A percentile compares a stretch with the other conserved stretches of the same genome.
These are phyloP conservation scores for Neoascochyta sp. DNA, from an alignment of 2,329 filamentous ascomycete species.

Conservation along the genomic window DNA sequence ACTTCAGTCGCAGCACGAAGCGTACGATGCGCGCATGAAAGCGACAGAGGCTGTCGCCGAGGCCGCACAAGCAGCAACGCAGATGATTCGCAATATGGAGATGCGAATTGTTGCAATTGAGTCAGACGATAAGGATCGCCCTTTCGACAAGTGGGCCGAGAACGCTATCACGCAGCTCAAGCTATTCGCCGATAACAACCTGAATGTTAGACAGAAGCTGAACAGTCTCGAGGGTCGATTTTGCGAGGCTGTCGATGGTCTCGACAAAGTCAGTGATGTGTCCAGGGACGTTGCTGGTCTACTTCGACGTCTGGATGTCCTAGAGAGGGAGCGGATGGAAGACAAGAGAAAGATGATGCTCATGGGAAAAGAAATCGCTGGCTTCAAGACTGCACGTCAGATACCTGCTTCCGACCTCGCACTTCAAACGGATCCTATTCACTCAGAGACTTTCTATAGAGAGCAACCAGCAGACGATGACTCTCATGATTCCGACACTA, in stretches of 20 bases:
- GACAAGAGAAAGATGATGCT: slow-evolving; percentile 7
- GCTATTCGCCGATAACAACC: slow-evolving; percentile 13
- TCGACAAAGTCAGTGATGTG: slow-evolving; percentile 6
- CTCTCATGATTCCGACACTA: too few relatives aligned
- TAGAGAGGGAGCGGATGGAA: slow-evolving; percentile 9
- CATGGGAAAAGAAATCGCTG: slow-evolving; percentile 9
- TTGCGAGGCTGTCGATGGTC: slow-evolving; percentile 7
- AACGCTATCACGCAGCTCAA: slow-evolving; percentile 12
- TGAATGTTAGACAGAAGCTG: slow-evolving; percentile 16
- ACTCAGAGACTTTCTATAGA: too few relatives aligned
- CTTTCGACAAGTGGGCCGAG: slow-evolving; percentile 17
- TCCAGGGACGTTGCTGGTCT: slow-evolving; percentile 3
- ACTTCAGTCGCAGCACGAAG: slow-evolving; percentile 28
- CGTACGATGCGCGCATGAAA: slow-evolving; percentile 18
- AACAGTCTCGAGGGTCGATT: slow-evolving; percentile 13
- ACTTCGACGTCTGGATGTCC: slow-evolving; percentile 11
- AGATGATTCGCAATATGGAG: slow-evolving; percentile 13
- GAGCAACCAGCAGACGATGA: too few relatives aligned
- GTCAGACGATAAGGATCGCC: slow-evolving; percentile 17
- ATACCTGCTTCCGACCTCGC: too few relatives aligned
- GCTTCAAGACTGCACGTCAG: slow-evolving; percentile 1
- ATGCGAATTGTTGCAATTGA: slow-evolving; percentile 22
- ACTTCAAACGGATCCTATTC: too few relatives aligned
- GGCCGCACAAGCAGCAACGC: slow-evolving; percentile 12
- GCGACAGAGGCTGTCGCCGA: slow-evolving; percentile 16